phyloP scores from a whole-genome alignment of 371 early-diverging fungal genomes.

The Gilbertella persicaria region DNA sequence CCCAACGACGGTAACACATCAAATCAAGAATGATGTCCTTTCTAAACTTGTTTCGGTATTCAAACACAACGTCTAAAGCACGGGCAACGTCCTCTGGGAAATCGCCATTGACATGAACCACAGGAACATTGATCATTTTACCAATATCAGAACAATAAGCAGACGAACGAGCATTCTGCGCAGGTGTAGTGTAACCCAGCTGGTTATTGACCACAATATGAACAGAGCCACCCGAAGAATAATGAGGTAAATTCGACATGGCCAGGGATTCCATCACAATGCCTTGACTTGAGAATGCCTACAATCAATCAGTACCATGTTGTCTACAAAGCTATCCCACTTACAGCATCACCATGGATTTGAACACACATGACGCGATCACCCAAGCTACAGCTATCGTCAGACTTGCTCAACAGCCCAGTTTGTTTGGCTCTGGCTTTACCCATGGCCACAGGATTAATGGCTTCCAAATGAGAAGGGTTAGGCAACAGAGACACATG shows the following conservation, averaged over 20 bases:
- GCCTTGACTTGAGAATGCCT: conserved; percentile 87
- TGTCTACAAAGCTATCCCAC: conserved; percentile 9
- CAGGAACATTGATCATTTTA: conserved; percentile 93
- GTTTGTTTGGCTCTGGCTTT: conserved; percentile 93
- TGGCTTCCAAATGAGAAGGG: conserved; percentile 89
- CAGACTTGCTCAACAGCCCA: conserved; percentile 62
- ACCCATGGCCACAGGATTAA: conserved; percentile 95
- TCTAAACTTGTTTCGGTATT: conserved; percentile 89
- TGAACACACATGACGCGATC: conserved; percentile 91
- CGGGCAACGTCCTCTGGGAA: conserved; percentile 90
- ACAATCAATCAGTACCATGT: neutral
- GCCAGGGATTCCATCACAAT: conserved; percentile 95
- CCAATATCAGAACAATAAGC: conserved; percentile 92
- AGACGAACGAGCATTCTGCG: conserved; percentile 89
- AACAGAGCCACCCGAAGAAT: conserved; percentile 89
- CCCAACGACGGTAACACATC: conserved; percentile 93
- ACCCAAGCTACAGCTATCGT: conserved; percentile 75
- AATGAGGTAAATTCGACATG: conserved; percentile 91
- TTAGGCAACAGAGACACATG: conserved; percentile 89
- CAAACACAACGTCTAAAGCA: conserved; percentile 84
- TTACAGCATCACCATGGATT: conserved; percentile 92
- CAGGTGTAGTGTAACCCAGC: conserved; percentile 95
- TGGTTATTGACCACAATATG: conserved; percentile 98
- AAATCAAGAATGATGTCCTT: conserved; percentile 93
- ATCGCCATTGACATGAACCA: conserved; percentile 97